A percentile compares a stretch with the other conserved stretches of the same genome.
Evolutionary conservation across 2,329 filamentous ascomycete genomes (phyloP).

Genomic region (Ustulina deusta): DNA sequence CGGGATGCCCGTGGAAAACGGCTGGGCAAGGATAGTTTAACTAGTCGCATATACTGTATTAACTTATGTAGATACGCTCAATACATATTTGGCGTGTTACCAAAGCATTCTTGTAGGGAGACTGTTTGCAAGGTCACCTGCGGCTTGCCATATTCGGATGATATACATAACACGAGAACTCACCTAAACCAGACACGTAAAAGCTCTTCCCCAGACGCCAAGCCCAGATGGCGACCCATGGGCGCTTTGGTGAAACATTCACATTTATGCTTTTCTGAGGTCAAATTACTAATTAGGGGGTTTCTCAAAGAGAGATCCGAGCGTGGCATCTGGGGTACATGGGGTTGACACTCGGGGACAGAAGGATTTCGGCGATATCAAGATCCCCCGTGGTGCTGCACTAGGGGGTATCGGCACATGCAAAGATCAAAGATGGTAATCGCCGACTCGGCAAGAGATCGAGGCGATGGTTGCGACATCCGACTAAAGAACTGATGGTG

Average conservation of each 20-base stretch:
- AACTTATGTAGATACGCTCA: background rate
- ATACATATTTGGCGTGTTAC: background rate
- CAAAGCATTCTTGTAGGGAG: background rate
- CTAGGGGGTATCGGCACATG: background rate
- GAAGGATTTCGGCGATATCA: background rate
- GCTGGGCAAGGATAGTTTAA: background rate
- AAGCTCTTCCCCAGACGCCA: constrained; percentile 26
- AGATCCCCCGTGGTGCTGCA: background rate
- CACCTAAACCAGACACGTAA: constrained; percentile 2
- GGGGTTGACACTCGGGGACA: background rate
- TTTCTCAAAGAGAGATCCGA: constrained; percentile 3
- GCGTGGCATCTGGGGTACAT: constrained; percentile 29
- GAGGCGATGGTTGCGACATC: background rate
- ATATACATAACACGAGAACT: constrained; percentile 13
- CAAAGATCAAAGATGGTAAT: constrained; percentile 3
- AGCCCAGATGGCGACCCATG: constrained; percentile 8
- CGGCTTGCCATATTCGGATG: constrained; percentile 27
- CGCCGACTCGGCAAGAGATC: background rate
- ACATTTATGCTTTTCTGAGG: constrained; percentile 12
- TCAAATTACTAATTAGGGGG: background rate
- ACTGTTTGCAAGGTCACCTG: background rate
- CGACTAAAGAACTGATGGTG: background rate
- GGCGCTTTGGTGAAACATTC: constrained; percentile 18
- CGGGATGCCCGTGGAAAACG: background rate
- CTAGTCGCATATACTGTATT: background rate